Evolutionary conservation across 257 asterid species (phyloP), one percentile per base, ranked within the genome.

Genomic region (Salvia rosmarinus): DNA sequence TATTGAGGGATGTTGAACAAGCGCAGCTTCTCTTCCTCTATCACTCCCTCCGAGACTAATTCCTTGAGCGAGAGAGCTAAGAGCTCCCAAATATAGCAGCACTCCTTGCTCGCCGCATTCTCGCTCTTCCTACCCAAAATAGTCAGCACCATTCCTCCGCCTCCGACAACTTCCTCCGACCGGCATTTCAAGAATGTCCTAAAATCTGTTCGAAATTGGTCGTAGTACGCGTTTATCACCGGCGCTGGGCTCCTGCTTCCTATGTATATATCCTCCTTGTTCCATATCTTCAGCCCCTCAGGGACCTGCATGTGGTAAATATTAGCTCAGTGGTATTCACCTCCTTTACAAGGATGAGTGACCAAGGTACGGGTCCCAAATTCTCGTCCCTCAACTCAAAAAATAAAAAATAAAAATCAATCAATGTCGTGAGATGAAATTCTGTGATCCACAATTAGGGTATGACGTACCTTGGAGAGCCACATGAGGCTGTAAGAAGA

Each of bases 401-500:
- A n/a, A n/a, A n/a, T n/a, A n/a, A n/a, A n/a, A n/a, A n/a, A n/a
- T n/a, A n/a, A n/a, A n/a, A n/a, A n/a, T n/a, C n/a, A n/a, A n/a
- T n/a, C n/a, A n/a, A n/a, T n/a, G n/a, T n/a, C n/a, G n/a, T n/a
- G n/a, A n/a, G n/a, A n/a, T n/a, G n/a, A n/a, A n/a, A n/a, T n/a
- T n/a, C n/a, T n/a, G n/a, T n/a, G n/a, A n/a, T n/a, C n/a, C n/a
- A n/a, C n/a, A n/a, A n/a, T n/a, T n/a, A n/a, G n/a, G 0, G 7
- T 8, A 28, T 43, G 13, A 42, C 2, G 0, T 69, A 78, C 91
- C 80, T 75, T 76, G 68, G 93, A 88, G 2, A 86, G 82, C 93
- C 95, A 88, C 83, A 80, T 84, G 73, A 88, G 90, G 64, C 93
- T 85, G 66, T 82, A 90, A 58, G 90, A 85, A 20, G 96, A 86